Conservation (phyloP, 1,139 yeast genomes). For the Magnusiomyces fungicola region DNA sequence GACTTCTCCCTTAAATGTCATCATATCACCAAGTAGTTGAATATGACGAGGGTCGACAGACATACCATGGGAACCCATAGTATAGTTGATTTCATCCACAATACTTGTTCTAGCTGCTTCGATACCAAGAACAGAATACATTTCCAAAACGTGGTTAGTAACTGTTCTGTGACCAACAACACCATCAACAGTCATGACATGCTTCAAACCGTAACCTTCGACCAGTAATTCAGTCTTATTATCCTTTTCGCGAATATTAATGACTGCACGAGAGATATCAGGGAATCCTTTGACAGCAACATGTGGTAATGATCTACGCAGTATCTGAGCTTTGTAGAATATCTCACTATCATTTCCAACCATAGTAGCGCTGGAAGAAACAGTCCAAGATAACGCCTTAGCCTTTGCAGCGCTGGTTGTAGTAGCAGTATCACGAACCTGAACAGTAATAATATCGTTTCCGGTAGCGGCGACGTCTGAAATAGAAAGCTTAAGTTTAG, state of each 20-base stretch:
- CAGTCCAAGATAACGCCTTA: constrained; percentile 17
- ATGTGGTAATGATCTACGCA: constrained; percentile 76
- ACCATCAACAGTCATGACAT: constrained; percentile 98
- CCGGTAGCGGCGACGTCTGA: constrained; percentile 68
- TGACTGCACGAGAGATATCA: constrained; percentile 90
- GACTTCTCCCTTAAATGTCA: constrained; percentile 98
- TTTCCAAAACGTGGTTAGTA: constrained; percentile 90
- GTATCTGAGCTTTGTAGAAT: constrained; percentile 82
- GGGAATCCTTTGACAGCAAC: constrained; percentile 92
- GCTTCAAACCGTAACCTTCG: constrained; percentile 95
- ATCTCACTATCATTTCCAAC: constrained; percentile 51
- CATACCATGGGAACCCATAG: constrained; percentile 99
- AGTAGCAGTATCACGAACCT: constrained; percentile 54
- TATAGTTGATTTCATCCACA: constrained; percentile 89
- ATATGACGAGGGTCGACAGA: constrained; percentile 99
- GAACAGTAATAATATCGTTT: constrained; percentile 64
- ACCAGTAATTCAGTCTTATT: constrained; percentile 84
- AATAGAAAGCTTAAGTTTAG: constrained; percentile 75
- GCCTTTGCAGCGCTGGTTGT: constrained; percentile 33
- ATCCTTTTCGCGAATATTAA: constrained; percentile 78
- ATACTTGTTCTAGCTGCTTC: constrained; percentile 96
- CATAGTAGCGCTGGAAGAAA: constrained; percentile 31
- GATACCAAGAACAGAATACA: constrained; percentile 83
- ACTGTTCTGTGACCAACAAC: constrained; percentile 79
- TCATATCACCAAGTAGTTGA: constrained; percentile 93